Evolutionary conservation across 352 stramenopile genomes (phyloP).

Genomic region (Phytophthora sp.): DNA sequence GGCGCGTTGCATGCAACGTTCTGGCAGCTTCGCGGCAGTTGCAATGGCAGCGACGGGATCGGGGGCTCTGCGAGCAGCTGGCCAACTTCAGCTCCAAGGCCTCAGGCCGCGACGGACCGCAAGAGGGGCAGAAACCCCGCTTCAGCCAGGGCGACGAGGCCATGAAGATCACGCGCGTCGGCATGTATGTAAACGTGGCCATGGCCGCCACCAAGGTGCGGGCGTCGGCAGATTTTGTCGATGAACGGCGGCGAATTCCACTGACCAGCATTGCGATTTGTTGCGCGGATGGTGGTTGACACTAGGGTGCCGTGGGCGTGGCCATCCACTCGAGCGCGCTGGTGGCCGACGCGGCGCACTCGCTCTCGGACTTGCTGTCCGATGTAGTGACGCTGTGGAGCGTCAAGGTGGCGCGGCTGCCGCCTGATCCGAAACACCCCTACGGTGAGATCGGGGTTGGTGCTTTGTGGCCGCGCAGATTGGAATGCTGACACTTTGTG

Average conservation of each 20-base stretch:
- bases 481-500: too few species aligned
- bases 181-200: constrained; percentile 94
- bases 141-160: constrained; percentile 57
- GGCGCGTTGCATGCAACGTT: not conserved
- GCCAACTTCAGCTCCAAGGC: constrained; percentile 24
- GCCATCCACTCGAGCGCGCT: constrained; percentile 91
- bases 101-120: not conserved
- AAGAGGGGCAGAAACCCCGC: not conserved
- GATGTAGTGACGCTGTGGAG: constrained; percentile 97
- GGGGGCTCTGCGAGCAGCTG: constrained; percentile 19
- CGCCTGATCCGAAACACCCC: constrained; percentile 93
- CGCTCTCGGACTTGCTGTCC: constrained; percentile 94
- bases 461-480: not conserved
- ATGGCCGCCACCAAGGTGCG: constrained; percentile 89
- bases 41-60: constrained; percentile 23
- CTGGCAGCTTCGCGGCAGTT: not conserved
- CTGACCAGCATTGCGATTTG: not conserved
- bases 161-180: constrained; percentile 91
- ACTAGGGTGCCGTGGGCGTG: constrained; percentile 72
- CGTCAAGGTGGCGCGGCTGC: constrained; percentile 91
- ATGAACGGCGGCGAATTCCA: constrained; percentile 9
- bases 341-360: constrained; percentile 96
- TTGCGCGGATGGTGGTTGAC: not conserved
- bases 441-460: constrained; percentile 57
- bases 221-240: not conserved